Evolutionary conservation across 2,329 filamentous ascomycete genomes (phyloP), one percentile per base, ranked within the genome.

Genomic region (Didymosphaeria variabile): DNA sequence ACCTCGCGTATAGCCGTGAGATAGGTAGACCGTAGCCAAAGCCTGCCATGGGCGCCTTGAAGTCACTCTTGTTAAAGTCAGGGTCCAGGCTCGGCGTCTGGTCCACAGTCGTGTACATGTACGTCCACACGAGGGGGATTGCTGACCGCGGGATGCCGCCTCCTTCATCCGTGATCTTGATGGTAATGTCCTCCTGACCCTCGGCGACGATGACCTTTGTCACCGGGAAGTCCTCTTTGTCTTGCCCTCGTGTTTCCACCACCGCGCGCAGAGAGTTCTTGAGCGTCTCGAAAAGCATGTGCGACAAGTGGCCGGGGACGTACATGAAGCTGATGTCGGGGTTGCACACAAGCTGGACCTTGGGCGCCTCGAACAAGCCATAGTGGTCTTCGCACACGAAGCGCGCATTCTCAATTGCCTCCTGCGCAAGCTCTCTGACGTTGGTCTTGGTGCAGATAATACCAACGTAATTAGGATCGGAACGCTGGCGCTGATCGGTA

Each of bases 381-480:
- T 98, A 99, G 81, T 98, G 94, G 77, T 98, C 95, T 79, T 99
- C 95, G 77, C 95, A 99, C 36, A 99, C 95, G 74, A 98, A 99
- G n/a, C 95, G 89, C 45, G 95, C 95, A 73, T 99, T 99, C 76
- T 98, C 95, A 73, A 99, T 98, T 62, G 95, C 95, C 81, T 99
- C 95, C 75, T 97, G 90, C 4, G 95, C 95, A 52, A 99, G 88
- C 70, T 99, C 95, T 60, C 89, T 89, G 42, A 99, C 94, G 72
- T 97, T 99, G 29, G 95, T 98, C 83, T 96, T 97, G 62, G 95
- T 99, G 84, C 95, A 99, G 75, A 99, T 99, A 69, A 99, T 97
- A 65, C 95, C 95, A 69, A 99, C 95, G 75, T 99, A 98, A 63
- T 93, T 92, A 40, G 93, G 93, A 78, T 98, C 94, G 64, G 90